Percentiles rank a stretch among this genome's conserved stretches.
Evolutionary conservation across 139 green algal species (phyloP).

Genomic region (Coelastrella sp.): DNA sequence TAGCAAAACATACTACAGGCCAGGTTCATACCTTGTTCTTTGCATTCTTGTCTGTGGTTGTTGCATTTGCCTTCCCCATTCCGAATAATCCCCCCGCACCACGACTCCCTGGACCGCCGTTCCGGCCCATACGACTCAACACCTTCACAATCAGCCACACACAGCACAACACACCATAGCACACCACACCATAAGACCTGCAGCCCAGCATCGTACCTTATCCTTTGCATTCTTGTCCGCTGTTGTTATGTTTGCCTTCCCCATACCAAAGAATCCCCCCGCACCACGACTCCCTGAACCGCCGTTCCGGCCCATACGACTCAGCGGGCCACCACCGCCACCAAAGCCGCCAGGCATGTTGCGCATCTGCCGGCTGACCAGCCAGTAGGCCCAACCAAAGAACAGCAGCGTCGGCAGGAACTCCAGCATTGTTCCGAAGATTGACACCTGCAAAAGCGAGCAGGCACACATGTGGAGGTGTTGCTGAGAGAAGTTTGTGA

Average conservation of each 20-base stretch:
- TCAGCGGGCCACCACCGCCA: constrained; percentile 58
- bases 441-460: constrained; percentile 48
- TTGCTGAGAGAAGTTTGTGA: neutral
- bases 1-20: neutral
- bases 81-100: constrained; percentile 80
- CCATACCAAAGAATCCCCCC: constrained; percentile 86
- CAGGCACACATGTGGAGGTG: neutral
- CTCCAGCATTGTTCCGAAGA: constrained; percentile 78
- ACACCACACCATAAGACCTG: neutral
- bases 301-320: constrained; percentile 74
- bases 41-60: constrained; percentile 88
- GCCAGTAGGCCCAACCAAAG: constrained; percentile 91
- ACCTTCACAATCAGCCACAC: neutral
- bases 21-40: constrained; percentile 74
- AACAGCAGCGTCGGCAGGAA: constrained; percentile 93
- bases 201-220: constrained; percentile 50
- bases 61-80: constrained; percentile 78
- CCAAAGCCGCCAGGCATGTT: constrained; percentile 58
- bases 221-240: constrained; percentile 94
- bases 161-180: neutral
- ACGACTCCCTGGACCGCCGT: constrained; percentile 61
- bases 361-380: constrained; percentile 66
- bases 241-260: constrained; percentile 67
- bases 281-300: constrained; percentile 53
- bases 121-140: constrained; percentile 72